These are phyloP conservation scores for Fistulifera solaris DNA, from an alignment of 108 stramenopile genomes.

Conservation along the genomic window DNA sequence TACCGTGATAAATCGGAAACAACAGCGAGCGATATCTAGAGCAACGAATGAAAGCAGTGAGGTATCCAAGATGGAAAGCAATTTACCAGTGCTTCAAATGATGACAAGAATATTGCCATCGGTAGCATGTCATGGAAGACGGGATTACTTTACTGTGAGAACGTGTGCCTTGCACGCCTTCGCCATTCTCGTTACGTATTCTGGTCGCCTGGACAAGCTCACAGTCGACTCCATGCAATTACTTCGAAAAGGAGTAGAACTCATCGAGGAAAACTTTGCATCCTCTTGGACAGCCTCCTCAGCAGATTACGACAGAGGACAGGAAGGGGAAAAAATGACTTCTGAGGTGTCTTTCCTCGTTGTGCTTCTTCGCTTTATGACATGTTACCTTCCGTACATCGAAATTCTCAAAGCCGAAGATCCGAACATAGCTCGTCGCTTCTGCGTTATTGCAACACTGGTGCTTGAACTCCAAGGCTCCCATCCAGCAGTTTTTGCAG, in stretches of 20 bases:
- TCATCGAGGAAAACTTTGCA: conserved; percentile 66
- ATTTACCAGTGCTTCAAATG: conserved; percentile 62
- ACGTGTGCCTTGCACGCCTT: conserved; percentile 68
- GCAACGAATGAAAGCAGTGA: conserved; percentile 51
- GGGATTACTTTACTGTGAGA: conserved; percentile 45
- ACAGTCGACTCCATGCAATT: conserved; percentile 32
- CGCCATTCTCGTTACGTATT: conserved; percentile 60
- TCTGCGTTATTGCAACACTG: conserved; percentile 48
- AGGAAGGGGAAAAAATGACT: conserved; percentile 53
- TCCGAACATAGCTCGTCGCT: conserved; percentile 40
- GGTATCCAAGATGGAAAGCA: conserved; percentile 19
- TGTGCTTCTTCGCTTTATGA: conserved; percentile 70
- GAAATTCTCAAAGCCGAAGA: conserved; percentile 30
- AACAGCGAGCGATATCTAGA: conserved; percentile 31
- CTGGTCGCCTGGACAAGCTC: conserved; percentile 16
- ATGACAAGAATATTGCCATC: conserved; percentile 72
- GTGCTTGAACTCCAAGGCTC: conserved; percentile 31
- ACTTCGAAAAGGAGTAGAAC: conserved; percentile 56
- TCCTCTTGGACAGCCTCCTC: conserved; percentile 58
- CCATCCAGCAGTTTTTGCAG: conserved; percentile 54
- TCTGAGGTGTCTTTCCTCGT: conserved; percentile 48
- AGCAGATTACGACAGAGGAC: conserved; percentile 43
- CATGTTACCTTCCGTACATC: conserved; percentile 51
- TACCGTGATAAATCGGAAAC: conserved; percentile 25
- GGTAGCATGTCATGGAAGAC: conserved; percentile 33